Percentiles rank a stretch among this genome's conserved stretches.
These are phyloP conservation scores for Lactarius pseudohatsudake DNA, from an alignment of 768 basidiomycete genomes.

Conservation along the genomic window DNA sequence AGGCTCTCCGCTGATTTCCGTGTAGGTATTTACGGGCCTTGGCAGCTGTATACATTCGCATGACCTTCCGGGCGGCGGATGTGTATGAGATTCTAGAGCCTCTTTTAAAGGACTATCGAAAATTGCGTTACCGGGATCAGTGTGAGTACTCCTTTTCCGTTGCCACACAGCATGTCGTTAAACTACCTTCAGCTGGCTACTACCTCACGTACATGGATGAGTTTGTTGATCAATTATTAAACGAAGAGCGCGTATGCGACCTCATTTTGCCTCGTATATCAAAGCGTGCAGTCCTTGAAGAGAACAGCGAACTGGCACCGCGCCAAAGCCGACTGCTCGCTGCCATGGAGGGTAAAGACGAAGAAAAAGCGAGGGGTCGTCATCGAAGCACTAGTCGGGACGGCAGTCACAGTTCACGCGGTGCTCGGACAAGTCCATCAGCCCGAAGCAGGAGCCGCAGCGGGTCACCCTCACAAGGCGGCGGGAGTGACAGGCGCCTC, in stretches of 20 bases:
- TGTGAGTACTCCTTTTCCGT: constrained; percentile 47
- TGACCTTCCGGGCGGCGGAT: constrained; percentile 89
- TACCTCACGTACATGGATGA: constrained; percentile 87
- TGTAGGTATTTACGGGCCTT: constrained; percentile 89
- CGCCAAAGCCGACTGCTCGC: constrained; percentile 85
- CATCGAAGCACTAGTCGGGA: constrained; percentile 40
- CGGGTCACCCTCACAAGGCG: constrained; percentile 45
- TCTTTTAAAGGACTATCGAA: constrained; percentile 89
- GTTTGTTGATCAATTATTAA: constrained; percentile 80
- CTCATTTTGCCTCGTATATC: constrained; percentile 90
- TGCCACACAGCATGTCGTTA: constrained; percentile 3
- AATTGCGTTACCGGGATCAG: constrained; percentile 78
- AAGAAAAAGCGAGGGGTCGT: constrained; percentile 42
- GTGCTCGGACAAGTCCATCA: constrained; percentile 32
- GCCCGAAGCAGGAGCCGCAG: constrained; percentile 37
- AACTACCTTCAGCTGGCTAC: constrained; percentile 68
- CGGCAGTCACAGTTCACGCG: constrained; percentile 37
- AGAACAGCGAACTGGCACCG: constrained; percentile 85
- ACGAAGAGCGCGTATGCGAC: constrained; percentile 93
- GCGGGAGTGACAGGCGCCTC: constrained; percentile 65
- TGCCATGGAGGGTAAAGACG: constrained; percentile 77
- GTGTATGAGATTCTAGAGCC: constrained; percentile 95
- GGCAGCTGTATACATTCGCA: constrained; percentile 89
- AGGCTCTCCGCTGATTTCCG: background rate
- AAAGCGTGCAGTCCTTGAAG: constrained; percentile 85